Conservation (phyloP, 2,329 filamentous ascomycete genomes). For the Monilinia vaccinii-corymbosi region DNA sequence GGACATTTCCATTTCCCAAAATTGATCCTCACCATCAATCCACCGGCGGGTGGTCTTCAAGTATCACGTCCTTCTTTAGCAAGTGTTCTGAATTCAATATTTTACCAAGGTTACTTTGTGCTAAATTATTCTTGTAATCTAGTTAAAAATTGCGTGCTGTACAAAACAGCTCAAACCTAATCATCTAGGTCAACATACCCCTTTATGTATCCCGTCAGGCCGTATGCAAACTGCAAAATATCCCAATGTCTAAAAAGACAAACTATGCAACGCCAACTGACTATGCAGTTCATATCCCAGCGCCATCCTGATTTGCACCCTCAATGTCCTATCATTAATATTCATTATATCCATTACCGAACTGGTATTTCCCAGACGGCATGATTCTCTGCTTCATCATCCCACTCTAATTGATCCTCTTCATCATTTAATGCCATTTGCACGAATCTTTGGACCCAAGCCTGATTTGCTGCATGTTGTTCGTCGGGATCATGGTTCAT, state of each 20-base stretch:
- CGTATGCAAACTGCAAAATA: not conserved
- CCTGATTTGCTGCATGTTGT: constrained; percentile 21
- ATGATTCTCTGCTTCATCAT: constrained; percentile 37
- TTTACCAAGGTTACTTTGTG: too few relatives aligned
- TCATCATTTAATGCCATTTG: constrained; percentile 30
- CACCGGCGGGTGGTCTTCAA: too few relatives aligned
- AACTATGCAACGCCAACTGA: not conserved
- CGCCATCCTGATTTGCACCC: not conserved
- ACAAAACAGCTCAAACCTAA: not conserved
- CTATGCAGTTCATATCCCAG: not conserved
- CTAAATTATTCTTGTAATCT: too few relatives aligned
- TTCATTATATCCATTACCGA: constrained; percentile 13
- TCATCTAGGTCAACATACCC: not conserved
- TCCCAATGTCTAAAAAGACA: not conserved
- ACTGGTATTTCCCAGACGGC: constrained; percentile 35
- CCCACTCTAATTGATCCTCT: constrained; percentile 29
- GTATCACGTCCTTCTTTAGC: too few relatives aligned
- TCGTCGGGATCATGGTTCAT: constrained; percentile 8
- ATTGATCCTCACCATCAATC: too few relatives aligned
- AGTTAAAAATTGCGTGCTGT: not conserved
- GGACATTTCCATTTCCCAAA: too few relatives aligned
- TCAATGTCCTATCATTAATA: not conserved
- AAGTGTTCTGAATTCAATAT: too few relatives aligned
- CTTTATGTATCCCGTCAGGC: not conserved
- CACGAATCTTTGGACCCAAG: constrained; percentile 30